Base-by-base conservation (phyloP, 495 filamentous ascomycete genomes). In the Thozetella sp. region DNA sequence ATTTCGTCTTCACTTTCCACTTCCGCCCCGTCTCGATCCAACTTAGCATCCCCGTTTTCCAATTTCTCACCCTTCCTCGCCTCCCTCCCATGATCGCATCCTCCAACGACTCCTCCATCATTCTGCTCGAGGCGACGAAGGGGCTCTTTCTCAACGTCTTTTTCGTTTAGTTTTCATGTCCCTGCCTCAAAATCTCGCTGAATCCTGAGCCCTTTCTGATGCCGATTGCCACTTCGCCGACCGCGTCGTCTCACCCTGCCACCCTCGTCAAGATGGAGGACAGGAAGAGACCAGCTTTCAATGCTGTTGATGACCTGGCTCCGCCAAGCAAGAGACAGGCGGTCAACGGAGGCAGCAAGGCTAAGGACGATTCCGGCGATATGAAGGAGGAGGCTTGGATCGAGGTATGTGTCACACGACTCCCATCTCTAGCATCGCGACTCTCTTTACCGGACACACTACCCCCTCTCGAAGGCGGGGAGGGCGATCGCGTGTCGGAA, bases 241-340 rank as follows among this genome's bases (percentile, higher is more conserved):
- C 88, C 74, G 81, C 88, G 76, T 76, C 80, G 80, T 84, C 90
- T 82, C 83, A 85, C 79, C 82, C 87, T 70, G 79, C 81, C 73
- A 76, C 75, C 72, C 72, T 79, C 75, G 81, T 88, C 84, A 97
- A 93, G 84, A 97, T 97, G 93, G 93, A 97, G 81, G 92, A 96
- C 81, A 92, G 93, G 86, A 97, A 97, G 83, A 86, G 93, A 85
- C 88, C 91, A 65, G 89, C 92, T 62, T 79, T 85, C 56, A 77
- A 80, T 70, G 88, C 86, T 65, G 77, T 85, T 69, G 92, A 93
- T 74, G 90, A 94, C 53, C 79, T 87, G 61, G 90, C 88, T 58
- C 93, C 93, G 45, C 91, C 92, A 10, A 86, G 82, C 67, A 97
- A 97, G 83, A 88, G 91, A 72, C 92, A 94, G 74, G 90, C 90